phyloP scores from a whole-genome alignment of 192 early-diverging fungal genomes.

The Funneliformis geosporum region DNA sequence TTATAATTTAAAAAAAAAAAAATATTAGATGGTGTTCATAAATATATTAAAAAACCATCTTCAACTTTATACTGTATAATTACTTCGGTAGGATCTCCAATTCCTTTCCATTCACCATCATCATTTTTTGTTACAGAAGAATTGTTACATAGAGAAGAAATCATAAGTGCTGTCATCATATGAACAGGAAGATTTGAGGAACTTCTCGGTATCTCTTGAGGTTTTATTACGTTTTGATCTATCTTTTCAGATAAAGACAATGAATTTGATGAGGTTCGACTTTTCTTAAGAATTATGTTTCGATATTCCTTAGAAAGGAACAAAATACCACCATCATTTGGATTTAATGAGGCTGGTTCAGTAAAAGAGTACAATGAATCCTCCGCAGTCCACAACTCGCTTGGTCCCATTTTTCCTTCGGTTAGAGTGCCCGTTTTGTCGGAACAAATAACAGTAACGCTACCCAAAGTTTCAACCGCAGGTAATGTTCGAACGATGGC shows the following conservation, averaged over 20 bases:
- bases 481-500: slow-evolving; percentile 92
- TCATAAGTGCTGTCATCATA: slow-evolving; percentile 67
- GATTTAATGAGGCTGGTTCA: slow-evolving; percentile 57
- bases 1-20: background rate
- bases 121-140: slow-evolving; percentile 64
- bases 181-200: slow-evolving; percentile 49
- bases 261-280: background rate
- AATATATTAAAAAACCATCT: background rate
- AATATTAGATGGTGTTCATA: background rate
- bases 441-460: slow-evolving; percentile 96
- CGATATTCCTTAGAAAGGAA: slow-evolving; percentile 11
- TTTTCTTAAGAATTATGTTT: background rate
- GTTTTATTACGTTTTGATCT: slow-evolving; percentile 27
- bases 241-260: background rate
- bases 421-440: slow-evolving; percentile 98
- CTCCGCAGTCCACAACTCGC: slow-evolving; percentile 80
- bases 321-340: slow-evolving; percentile 48
- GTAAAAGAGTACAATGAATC: slow-evolving; percentile 65
- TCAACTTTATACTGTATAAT: background rate
- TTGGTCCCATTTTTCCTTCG: slow-evolving; percentile 95
- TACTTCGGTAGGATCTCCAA: slow-evolving; percentile 96
- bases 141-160: slow-evolving; percentile 86
- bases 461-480: slow-evolving; percentile 93
- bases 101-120: slow-evolving; percentile 62
- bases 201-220: slow-evolving; percentile 48